Percentiles rank a stretch among this genome's conserved stretches.
Evolutionary conservation across 495 filamentous ascomycete genomes (phyloP).

Genomic region (Hypoxylon crocopeplum): DNA sequence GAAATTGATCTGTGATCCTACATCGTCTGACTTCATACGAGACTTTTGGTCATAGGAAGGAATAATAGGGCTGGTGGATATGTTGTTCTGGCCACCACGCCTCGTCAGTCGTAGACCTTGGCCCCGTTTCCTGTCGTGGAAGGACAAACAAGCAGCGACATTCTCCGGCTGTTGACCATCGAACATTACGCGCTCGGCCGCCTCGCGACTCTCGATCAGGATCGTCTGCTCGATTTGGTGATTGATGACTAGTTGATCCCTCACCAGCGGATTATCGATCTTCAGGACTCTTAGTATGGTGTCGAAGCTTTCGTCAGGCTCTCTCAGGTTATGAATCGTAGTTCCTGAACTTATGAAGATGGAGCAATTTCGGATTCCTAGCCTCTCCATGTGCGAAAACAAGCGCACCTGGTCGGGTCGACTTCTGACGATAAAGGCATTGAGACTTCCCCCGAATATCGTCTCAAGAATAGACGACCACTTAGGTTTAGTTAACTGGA

Average conservation of each 20-base stretch:
- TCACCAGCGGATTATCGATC: slow-evolving; percentile 80
- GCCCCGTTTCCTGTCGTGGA: slow-evolving; percentile 62
- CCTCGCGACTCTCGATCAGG: slow-evolving; percentile 68
- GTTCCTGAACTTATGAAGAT: slow-evolving; percentile 70
- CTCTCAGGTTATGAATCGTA: slow-evolving; percentile 66
- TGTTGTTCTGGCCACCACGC: slow-evolving; percentile 54
- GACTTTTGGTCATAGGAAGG: slow-evolving; percentile 48
- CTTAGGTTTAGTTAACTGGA: slow-evolving; percentile 75
- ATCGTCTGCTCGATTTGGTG: slow-evolving; percentile 84
- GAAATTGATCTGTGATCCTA: slow-evolving; percentile 42
- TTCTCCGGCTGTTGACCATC: slow-evolving; percentile 66
- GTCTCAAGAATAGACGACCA: slow-evolving; percentile 88
- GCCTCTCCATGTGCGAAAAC: slow-evolving; percentile 64
- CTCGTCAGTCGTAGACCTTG: slow-evolving; percentile 70
- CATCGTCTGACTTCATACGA: slow-evolving; percentile 82
- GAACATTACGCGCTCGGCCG: slow-evolving; percentile 75
- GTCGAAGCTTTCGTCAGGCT: slow-evolving; percentile 74
- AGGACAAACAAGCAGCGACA: slow-evolving; percentile 72
- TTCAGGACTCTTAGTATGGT: slow-evolving; percentile 82
- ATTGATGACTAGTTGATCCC: slow-evolving; percentile 82
- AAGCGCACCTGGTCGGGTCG: slow-evolving; percentile 72
- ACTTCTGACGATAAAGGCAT: slow-evolving; percentile 79
- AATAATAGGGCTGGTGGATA: slow-evolving; percentile 43
- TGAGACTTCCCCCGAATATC: slow-evolving; percentile 67
- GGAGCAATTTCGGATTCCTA: slow-evolving; percentile 59